phyloP scores from a whole-genome alignment of 257 asterid genomes.

The Lycium barbarum region DNA sequence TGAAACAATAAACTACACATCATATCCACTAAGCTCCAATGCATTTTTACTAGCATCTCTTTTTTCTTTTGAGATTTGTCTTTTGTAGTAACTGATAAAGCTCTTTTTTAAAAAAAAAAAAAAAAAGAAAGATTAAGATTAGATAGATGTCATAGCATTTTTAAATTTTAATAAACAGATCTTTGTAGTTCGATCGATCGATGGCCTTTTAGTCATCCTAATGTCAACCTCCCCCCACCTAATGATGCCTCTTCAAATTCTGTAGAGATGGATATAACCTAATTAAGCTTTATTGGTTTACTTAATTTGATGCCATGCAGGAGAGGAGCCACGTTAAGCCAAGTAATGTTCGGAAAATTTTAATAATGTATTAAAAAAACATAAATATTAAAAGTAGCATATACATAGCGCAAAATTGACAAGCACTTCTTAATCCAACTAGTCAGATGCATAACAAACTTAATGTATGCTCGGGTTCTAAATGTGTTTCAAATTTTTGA shows the following conservation, averaged over 20 bases:
- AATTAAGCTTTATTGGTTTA: not conserved
- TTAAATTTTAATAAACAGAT: not conserved
- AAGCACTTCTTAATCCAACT: too few relatives aligned
- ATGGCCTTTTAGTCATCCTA: not conserved
- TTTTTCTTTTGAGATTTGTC: not conserved
- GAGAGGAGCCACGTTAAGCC: not conserved
- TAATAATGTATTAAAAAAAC: not conserved
- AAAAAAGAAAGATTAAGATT: too few relatives aligned
- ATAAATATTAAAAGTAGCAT: too few relatives aligned
- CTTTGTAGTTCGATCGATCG: not conserved
- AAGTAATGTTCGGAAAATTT: not conserved
- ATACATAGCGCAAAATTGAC: too few relatives aligned
- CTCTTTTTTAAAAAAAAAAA: too few relatives aligned
- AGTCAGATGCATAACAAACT: too few relatives aligned
- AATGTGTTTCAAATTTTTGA: too few relatives aligned
- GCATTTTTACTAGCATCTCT: slow-evolving; percentile 20
- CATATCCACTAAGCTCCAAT: slow-evolving; percentile 43
- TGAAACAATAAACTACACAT: slow-evolving; percentile 37
- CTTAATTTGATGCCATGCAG: not conserved
- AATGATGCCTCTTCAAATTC: slow-evolving; percentile 31
- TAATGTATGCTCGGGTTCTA: too few relatives aligned
- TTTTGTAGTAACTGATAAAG: slow-evolving; percentile 33
- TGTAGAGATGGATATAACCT: slow-evolving; percentile 25
- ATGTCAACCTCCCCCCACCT: not conserved
- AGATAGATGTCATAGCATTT: not conserved